Conservation (phyloP, 805 yeast genomes). For the Suhomyces pyralidae region DNA sequence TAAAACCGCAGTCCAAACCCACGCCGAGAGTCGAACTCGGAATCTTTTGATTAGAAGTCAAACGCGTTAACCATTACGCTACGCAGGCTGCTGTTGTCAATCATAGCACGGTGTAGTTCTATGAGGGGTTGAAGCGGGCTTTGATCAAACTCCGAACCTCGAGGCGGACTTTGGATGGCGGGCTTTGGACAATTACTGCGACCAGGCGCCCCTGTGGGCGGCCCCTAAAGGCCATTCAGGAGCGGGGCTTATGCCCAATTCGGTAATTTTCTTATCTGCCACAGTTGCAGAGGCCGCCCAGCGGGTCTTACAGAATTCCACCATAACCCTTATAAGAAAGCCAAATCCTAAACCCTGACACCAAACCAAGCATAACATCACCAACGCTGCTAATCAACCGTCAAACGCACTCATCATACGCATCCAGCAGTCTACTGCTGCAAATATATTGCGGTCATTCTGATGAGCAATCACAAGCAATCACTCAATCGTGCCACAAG, state of each 20-base stretch:
- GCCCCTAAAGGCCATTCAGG: background rate
- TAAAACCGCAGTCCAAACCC: constrained; percentile 35
- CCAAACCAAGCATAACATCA: background rate
- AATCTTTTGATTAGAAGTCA: constrained; percentile 66
- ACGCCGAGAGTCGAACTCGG: constrained; percentile 61
- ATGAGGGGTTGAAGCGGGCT: background rate
- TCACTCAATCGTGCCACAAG: background rate
- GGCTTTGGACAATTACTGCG: background rate
- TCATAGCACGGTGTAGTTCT: no score
- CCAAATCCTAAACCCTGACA: background rate
- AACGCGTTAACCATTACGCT: constrained; percentile 68
- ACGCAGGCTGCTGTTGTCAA: constrained; percentile 42
- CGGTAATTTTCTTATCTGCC: background rate
- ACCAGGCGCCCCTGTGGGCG: no score
- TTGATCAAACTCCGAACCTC: background rate
- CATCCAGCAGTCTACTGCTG: background rate
- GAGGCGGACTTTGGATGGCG: background rate
- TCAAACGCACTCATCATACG: no score
- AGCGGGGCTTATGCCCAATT: background rate
- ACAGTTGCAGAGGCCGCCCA: background rate
- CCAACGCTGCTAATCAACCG: background rate
- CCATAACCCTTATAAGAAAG: background rate
- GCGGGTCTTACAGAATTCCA: background rate
- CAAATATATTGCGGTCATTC: background rate
- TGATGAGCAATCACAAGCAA: background rate